Evolutionary conservation across 73 alveolate species (phyloP).

Genomic region (Effrenium voratum): DNA sequence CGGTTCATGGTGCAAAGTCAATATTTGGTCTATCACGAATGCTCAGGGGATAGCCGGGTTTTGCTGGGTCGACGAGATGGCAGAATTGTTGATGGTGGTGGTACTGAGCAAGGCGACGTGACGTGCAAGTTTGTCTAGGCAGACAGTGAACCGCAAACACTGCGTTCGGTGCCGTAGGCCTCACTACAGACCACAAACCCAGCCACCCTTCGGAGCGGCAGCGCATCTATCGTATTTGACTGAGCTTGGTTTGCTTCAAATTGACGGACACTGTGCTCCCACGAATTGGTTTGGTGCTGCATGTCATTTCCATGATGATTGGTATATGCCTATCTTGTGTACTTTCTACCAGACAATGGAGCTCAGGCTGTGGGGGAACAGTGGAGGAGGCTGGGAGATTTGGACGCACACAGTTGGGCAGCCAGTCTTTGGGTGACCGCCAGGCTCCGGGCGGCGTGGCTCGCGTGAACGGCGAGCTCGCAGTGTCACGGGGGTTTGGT

Average conservation of each 20-base stretch:
- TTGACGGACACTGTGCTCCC: neutral
- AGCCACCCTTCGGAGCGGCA: conserved; percentile 30
- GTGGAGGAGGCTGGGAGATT: neutral
- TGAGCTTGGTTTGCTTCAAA: neutral
- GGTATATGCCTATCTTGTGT: neutral
- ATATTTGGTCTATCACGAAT: neutral
- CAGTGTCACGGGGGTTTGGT: conserved; percentile 39
- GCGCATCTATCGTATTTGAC: conserved; percentile 13
- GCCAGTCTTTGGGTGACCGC: neutral
- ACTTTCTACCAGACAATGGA: neutral
- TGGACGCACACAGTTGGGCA: neutral
- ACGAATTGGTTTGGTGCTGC: neutral
- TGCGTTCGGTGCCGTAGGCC: neutral
- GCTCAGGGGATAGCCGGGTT: neutral
- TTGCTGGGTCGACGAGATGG: conserved; percentile 25
- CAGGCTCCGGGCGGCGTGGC: conserved; percentile 38
- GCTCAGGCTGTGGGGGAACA: conserved; percentile 9
- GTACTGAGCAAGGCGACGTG: conserved; percentile 2
- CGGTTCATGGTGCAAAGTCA: too few species aligned
- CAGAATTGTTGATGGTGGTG: conserved; percentile 24
- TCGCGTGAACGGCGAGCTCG: conserved; percentile 41
- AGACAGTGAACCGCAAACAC: neutral
- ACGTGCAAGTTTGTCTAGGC: neutral
- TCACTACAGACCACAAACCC: conserved; percentile 34
- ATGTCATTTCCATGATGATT: too few species aligned